Evolutionary conservation across 2,329 filamentous ascomycete species (phyloP).

Genomic region (Knoxdaviesia capensis): DNA sequence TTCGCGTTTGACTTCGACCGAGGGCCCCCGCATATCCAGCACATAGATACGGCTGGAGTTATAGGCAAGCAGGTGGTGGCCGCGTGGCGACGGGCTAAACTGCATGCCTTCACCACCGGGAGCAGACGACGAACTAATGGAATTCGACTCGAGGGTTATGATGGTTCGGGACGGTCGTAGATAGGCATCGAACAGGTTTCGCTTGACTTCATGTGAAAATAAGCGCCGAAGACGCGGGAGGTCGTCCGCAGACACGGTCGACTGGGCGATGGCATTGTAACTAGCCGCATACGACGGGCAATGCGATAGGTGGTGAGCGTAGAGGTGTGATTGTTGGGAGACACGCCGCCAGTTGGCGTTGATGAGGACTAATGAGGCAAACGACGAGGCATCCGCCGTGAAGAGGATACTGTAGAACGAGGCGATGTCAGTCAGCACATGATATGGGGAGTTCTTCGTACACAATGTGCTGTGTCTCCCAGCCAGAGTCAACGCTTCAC

Average conservation of each 20-base stretch:
- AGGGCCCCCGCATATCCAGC: constrained; percentile 41
- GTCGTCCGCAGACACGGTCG: constrained; percentile 21
- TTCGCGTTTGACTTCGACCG: constrained; percentile 49
- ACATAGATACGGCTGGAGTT: constrained; percentile 75
- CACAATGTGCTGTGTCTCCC: not conserved
- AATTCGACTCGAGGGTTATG: constrained; percentile 65
- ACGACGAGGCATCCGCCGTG: constrained; percentile 38
- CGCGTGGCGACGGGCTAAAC: constrained; percentile 59
- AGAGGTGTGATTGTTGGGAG: constrained; percentile 43
- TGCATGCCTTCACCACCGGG: constrained; percentile 74
- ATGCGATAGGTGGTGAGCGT: constrained; percentile 38
- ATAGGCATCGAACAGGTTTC: constrained; percentile 61
- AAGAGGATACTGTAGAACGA: constrained; percentile 33
- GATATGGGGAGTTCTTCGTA: not conserved
- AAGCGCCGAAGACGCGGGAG: constrained; percentile 40
- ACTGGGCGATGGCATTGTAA: constrained; percentile 18
- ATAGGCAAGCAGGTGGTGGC: constrained; percentile 56
- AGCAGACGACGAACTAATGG: constrained; percentile 64
- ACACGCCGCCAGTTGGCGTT: constrained; percentile 45
- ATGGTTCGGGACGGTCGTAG: constrained; percentile 48
- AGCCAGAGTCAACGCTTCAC: not conserved
- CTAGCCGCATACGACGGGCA: constrained; percentile 38
- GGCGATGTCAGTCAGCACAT: constrained; percentile 6
- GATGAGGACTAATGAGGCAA: constrained; percentile 44
- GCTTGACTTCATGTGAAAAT: constrained; percentile 52